phyloP scores from a whole-genome alignment of 495 filamentous ascomycete species.

The Endocarpon pusillum region DNA sequence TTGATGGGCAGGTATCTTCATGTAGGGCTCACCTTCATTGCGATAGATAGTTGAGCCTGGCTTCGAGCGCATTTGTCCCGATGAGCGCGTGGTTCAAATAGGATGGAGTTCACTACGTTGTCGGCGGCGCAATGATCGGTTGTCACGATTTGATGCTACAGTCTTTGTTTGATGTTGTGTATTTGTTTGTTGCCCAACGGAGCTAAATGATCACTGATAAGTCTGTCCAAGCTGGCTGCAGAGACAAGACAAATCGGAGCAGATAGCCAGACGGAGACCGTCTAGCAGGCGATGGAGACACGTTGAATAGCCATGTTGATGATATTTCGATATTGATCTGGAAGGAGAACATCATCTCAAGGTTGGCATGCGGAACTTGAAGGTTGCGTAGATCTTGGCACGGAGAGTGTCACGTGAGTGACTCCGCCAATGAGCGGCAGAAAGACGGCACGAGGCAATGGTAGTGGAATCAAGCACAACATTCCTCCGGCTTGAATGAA shows the following conservation, averaged over 20 bases:
- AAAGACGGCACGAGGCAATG: neutral
- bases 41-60: conserved; percentile 3
- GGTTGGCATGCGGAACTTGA: too few species aligned
- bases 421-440: neutral
- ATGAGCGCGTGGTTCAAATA: too few species aligned
- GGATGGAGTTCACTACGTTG: neutral
- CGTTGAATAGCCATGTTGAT: too few species aligned
- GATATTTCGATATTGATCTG: too few species aligned
- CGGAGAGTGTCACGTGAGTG: conserved; percentile 1
- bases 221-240: conserved; percentile 21
- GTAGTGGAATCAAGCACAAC: too few species aligned
- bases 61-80: too few species aligned
- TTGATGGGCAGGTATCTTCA: too few species aligned
- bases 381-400: too few species aligned
- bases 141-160: neutral
- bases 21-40: conserved; percentile 16
- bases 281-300: conserved; percentile 30
- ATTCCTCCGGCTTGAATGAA: too few species aligned
- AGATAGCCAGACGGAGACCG: conserved; percentile 23
- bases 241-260: conserved; percentile 8
- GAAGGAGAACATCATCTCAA: too few species aligned
- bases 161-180: neutral
- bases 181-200: neutral
- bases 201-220: conserved; percentile 12
- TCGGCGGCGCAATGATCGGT: neutral